These are phyloP conservation scores for Cyclostephanos tholiformis DNA, from an alignment of 108 stramenopile species.

Conservation along the genomic window DNA sequence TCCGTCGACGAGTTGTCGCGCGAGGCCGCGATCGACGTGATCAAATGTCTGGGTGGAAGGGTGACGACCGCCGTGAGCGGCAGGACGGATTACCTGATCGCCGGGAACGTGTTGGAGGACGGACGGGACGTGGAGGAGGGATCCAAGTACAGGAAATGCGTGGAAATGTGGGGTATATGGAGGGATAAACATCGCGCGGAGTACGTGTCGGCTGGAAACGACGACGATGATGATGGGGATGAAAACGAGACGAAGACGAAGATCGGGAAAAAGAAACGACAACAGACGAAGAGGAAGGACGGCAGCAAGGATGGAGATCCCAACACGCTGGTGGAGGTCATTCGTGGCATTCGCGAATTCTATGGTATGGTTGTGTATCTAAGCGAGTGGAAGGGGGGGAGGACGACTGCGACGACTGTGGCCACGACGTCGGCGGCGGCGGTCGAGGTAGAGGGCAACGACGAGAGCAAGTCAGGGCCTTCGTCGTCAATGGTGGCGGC, in stretches of 20 bases:
- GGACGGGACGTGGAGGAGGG: slow-evolving; percentile 82
- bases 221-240: slow-evolving; percentile 4
- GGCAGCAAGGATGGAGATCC: slow-evolving; percentile 28
- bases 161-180: slow-evolving; percentile 50
- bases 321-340: slow-evolving; percentile 48
- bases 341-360: slow-evolving; percentile 57
- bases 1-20: slow-evolving; percentile 38
- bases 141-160: slow-evolving; percentile 75
- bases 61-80: slow-evolving; percentile 78
- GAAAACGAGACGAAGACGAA: background rate
- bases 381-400: slow-evolving; percentile 56
- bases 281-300: slow-evolving; percentile 7
- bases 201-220: background rate
- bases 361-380: slow-evolving; percentile 64
- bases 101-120: slow-evolving; percentile 89
- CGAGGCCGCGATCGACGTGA: slow-evolving; percentile 69
- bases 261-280: slow-evolving; percentile 21
- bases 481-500: background rate
- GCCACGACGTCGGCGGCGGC: background rate
- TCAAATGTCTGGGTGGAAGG: slow-evolving; percentile 83
- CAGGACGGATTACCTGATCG: slow-evolving; percentile 88
- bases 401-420: slow-evolving; percentile 18
- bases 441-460: slow-evolving; percentile 15
- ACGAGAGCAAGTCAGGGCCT: background rate
- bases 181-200: slow-evolving; percentile 20